Percentiles rank a stretch among this genome's conserved stretches.
These are phyloP conservation scores for Irpex sp. DNA, from an alignment of 1,284 basidiomycete genomes.

Conservation along the genomic window DNA sequence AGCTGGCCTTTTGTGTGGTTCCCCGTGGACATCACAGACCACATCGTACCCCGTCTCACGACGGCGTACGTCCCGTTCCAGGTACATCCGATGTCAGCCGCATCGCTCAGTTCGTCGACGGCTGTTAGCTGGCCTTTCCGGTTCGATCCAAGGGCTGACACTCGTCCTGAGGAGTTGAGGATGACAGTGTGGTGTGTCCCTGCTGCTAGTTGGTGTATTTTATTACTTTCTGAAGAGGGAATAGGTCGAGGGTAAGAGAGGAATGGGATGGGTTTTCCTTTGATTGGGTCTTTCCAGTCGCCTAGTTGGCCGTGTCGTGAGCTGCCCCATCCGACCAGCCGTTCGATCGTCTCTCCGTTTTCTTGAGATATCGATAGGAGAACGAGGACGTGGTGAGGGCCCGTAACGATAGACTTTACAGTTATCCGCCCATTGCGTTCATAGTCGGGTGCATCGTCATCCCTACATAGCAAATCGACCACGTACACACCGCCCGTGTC, in stretches of 20 bases:
- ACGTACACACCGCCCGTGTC: conserved; percentile 30
- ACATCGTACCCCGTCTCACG: conserved; percentile 16
- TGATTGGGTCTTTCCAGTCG: conserved; percentile 16
- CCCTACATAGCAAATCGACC: conserved; percentile 25
- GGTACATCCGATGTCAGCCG: conserved; percentile 54
- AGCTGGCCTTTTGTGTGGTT: conserved; percentile 72
- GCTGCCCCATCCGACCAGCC: conserved; percentile 79
- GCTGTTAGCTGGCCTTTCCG: conserved; percentile 63
- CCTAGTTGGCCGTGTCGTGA: conserved; percentile 81
- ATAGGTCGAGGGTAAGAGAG: conserved; percentile 28
- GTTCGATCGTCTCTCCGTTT: conserved; percentile 22
- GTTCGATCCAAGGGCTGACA: conserved; percentile 62
- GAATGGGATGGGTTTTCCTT: conserved; percentile 25
- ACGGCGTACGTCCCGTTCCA: conserved; percentile 82
- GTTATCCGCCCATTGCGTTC: conserved; percentile 9
- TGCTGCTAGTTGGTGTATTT: conserved; percentile 29
- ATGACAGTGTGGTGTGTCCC: conserved; percentile 74
- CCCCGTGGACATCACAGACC: conserved; percentile 46
- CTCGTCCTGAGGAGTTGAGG: conserved; percentile 43
- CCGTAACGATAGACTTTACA: conserved; percentile 49
- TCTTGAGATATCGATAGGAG: conserved; percentile 30
- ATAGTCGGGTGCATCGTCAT: background rate
- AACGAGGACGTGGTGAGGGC: conserved; percentile 69
- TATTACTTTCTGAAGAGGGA: background rate
- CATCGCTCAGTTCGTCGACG: conserved; percentile 27